Conservation (phyloP, 2,329 filamentous ascomycete species). For the Aspergillus awamori region DNA sequence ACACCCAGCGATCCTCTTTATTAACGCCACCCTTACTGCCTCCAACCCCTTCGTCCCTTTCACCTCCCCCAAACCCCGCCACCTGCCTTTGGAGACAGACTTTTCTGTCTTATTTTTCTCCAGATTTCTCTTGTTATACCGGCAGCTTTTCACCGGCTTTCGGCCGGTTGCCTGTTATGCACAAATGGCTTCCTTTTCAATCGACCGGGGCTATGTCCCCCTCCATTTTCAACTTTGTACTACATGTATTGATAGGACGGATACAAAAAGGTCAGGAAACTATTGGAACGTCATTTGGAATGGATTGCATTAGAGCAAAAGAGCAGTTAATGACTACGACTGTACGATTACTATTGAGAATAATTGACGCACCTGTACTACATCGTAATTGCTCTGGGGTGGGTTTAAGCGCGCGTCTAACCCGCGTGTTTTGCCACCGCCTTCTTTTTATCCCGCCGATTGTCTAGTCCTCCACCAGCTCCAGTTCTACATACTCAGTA, state of each 20-base stretch:
- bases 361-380: too few species aligned
- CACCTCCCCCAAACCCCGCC: neutral
- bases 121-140: neutral
- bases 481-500: neutral
- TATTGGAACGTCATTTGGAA: constrained; percentile 22
- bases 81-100: neutral
- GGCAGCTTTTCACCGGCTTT: neutral
- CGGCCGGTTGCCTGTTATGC: neutral
- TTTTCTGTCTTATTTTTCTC: neutral
- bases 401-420: constrained; percentile 26
- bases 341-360: constrained; percentile 33
- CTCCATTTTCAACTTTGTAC: constrained; percentile 20
- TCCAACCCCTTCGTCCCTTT: neutral
- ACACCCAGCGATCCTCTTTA: neutral
- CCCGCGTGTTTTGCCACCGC: constrained; percentile 19
- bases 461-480: neutral
- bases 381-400: neutral
- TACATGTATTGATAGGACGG: constrained; percentile 29
- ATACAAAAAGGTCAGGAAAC: constrained; percentile 18
- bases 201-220: constrained; percentile 9
- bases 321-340: constrained; percentile 35
- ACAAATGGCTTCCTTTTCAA: neutral
- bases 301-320: constrained; percentile 22
- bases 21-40: neutral
- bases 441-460: constrained; percentile 7